Conservation (phyloP, 2,329 filamentous ascomycete species). For the Fusarium sulawesiense region DNA sequence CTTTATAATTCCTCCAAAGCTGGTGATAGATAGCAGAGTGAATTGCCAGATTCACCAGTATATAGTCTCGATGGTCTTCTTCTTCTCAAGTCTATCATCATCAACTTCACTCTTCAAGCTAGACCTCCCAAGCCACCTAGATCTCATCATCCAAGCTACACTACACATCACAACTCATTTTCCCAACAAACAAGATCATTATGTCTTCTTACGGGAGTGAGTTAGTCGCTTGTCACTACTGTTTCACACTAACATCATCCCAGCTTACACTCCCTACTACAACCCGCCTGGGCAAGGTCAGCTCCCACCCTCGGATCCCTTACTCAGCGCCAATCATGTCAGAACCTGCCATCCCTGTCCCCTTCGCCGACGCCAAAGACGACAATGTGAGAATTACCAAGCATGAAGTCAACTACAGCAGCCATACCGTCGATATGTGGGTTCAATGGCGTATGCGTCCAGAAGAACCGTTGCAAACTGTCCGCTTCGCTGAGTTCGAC, state of each 20-base stretch:
- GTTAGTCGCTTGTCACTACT: background rate
- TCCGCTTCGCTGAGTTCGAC: background rate
- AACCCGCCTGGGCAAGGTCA: background rate
- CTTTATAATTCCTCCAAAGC: too few relatives aligned
- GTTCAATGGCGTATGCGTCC: background rate
- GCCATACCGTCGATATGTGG: background rate
- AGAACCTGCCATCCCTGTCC: background rate
- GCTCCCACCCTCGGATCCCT: rapidly evolving
- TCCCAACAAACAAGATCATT: background rate
- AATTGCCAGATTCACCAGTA: background rate
- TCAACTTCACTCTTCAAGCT: background rate
- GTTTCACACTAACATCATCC: background rate
- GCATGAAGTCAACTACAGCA: background rate
- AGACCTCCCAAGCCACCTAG: rapidly evolving
- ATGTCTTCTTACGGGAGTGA: background rate
- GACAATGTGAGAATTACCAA: background rate
- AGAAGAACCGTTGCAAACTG: rapidly evolving
- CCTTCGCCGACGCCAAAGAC: rapidly evolving
- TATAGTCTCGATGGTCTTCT: background rate
- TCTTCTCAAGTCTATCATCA: background rate
- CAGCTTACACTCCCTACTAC: background rate
- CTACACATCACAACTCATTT: background rate
- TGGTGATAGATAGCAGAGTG: too few relatives aligned
- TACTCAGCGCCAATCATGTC: background rate
- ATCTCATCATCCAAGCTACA: background rate